These are phyloP conservation scores for Tylopilus cervinicoccineus DNA, from an alignment of 768 basidiomycete species.

Conservation along the genomic window DNA sequence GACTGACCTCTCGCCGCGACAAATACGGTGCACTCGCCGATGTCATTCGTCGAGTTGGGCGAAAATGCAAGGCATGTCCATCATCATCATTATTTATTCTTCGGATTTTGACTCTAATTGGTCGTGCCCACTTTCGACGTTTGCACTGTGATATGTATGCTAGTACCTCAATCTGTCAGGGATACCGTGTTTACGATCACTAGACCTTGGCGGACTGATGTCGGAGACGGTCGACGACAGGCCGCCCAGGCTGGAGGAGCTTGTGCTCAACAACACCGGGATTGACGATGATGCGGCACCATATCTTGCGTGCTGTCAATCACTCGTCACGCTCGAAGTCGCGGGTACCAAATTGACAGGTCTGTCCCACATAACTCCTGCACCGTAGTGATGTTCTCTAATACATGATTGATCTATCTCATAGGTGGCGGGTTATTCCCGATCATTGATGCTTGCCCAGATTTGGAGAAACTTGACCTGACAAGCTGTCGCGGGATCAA, in stretches of 20 bases:
- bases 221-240: constrained; percentile 8
- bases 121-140: background rate
- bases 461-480: constrained; percentile 52
- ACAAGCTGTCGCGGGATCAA: constrained; percentile 64
- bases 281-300: constrained; percentile 54
- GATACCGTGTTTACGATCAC: constrained; percentile 47
- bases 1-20: constrained; percentile 29
- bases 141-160: background rate
- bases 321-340: constrained; percentile 46
- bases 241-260: constrained; percentile 40
- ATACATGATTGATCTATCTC: background rate
- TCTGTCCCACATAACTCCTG: constrained; percentile 27
- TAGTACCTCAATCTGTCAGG: constrained; percentile 60
- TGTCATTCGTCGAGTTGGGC: constrained; percentile 52
- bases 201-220: constrained; percentile 49
- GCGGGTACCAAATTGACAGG: constrained; percentile 59
- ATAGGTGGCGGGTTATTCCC: constrained; percentile 51
- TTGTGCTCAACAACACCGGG: constrained; percentile 56
- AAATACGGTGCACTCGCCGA: constrained; percentile 36
- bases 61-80: constrained; percentile 51
- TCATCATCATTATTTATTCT: too few species aligned
- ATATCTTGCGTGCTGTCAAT: constrained; percentile 50
- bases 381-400: background rate
- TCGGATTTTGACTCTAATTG: background rate
- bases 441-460: constrained; percentile 55